Base-by-base conservation (phyloP, 2,329 filamentous ascomycete genomes). In the Fusarium torulosum region DNA sequence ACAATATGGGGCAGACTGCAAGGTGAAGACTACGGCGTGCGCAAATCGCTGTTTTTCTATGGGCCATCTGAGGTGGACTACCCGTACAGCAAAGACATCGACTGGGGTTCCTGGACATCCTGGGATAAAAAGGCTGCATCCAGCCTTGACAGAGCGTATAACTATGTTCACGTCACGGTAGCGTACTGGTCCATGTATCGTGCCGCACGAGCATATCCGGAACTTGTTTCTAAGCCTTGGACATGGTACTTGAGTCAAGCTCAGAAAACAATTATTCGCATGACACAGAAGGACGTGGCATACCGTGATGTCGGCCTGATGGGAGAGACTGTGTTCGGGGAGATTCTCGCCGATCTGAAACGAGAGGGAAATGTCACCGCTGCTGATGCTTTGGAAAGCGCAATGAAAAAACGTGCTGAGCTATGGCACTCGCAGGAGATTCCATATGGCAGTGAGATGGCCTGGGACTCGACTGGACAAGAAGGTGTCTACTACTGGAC, bases 391-490 rank as follows among this genome's bases (percentile, higher is more conserved):
- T 66, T 88, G 4, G 80, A 82, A 44, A 69, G 72, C 1, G 75
- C 76, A 0, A 88, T 89, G 86, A 79, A 77, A 15, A 74, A 73
- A 5, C 80, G 86, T 1, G 84, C 85, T 2, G 63, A 78, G 4
- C 69, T 76, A 1, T 89, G 87, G 86, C 74, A 83, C n/a, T 76
- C 75, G 0, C 75, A 84, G 51, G 78, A 79, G 9, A 82, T 85
- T 7, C 87, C 87, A 0, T 89, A 83, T 61, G 86, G 86, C 1
- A 87, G 84, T 50, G 87, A 89, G 72, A 86, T 87, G 84, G 83
- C 86, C 0, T 89, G 87, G 87, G 87, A 89, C 58, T 87, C 83
- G 0, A 89, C 86, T 0, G 86, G 85, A 0, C 86, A 89, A 63
- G 86, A 89, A 71, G 86, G 86, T 1, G 84, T 89, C 0, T 89